Conservation (phyloP, 768 basidiomycete genomes). For the Podaxis sp. region DNA sequence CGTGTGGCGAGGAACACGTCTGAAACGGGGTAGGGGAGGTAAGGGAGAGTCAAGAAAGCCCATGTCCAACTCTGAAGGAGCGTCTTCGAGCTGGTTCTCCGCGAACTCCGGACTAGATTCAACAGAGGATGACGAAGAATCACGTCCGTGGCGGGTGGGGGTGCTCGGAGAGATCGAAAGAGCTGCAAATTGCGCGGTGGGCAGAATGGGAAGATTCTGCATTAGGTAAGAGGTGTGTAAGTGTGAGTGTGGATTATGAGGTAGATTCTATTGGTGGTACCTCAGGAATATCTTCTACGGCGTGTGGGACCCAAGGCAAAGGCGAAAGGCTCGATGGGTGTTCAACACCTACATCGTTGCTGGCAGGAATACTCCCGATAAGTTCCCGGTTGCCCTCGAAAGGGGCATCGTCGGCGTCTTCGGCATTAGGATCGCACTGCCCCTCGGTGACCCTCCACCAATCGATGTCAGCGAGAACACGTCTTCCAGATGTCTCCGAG, state of each 20-base stretch:
- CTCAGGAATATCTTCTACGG: constrained; percentile 3
- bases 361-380: constrained; percentile 32
- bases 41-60: constrained; percentile 34
- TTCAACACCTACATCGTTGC: constrained; percentile 38
- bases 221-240: constrained; percentile 23
- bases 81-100: constrained; percentile 36
- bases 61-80: constrained; percentile 38
- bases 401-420: constrained; percentile 42
- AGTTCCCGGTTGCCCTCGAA: constrained; percentile 35
- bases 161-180: constrained; percentile 58
- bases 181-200: constrained; percentile 49
- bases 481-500: constrained; percentile 61
- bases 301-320: constrained; percentile 27
- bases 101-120: constrained; percentile 57
- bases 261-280: constrained; percentile 3
- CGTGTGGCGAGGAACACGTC: constrained; percentile 29
- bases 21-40: constrained; percentile 26
- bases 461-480: constrained; percentile 83
- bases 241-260: constrained; percentile 12
- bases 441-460: constrained; percentile 84
- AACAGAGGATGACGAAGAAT: constrained; percentile 52
- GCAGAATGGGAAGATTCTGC: constrained; percentile 28
- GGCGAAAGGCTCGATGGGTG: constrained; percentile 33
- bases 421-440: constrained; percentile 52
- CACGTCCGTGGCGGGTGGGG: constrained; percentile 42